phyloP scores from a whole-genome alignment of 2,329 filamentous ascomycete genomes.

The Tolypocladium album region DNA sequence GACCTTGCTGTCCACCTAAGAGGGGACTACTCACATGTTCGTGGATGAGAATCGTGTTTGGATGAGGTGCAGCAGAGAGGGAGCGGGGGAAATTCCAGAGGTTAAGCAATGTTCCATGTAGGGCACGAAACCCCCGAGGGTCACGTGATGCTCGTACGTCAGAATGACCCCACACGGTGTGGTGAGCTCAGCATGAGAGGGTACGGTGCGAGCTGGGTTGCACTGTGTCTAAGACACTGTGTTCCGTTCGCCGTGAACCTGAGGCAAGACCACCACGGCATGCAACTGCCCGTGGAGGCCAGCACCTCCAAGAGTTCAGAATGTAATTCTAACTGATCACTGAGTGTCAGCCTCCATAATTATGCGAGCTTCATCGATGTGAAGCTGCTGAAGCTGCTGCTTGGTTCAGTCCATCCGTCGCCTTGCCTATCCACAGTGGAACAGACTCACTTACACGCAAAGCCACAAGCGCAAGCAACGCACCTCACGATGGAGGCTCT shows the following conservation, averaged over 20 bases:
- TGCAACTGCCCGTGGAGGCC: background rate
- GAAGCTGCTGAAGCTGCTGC: background rate
- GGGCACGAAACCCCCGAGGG: conserved; percentile 23
- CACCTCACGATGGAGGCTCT: background rate
- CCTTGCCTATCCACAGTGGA: background rate
- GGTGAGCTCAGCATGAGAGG: background rate
- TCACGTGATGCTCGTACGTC: conserved; percentile 17
- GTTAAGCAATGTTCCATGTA: conserved; percentile 19
- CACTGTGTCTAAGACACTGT: background rate
- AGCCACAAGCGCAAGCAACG: background rate
- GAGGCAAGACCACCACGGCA: background rate
- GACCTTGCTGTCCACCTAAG: background rate
- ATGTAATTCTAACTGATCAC: background rate
- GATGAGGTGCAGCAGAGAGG: conserved; percentile 25
- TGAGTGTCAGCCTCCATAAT: background rate
- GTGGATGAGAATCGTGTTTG: conserved; percentile 34
- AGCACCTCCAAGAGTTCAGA: background rate
- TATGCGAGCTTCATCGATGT: background rate
- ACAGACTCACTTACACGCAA: background rate
- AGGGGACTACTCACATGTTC: conserved; percentile 25
- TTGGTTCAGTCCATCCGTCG: background rate
- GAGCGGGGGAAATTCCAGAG: conserved; percentile 17
- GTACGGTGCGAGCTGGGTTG: background rate
- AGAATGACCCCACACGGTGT: background rate
- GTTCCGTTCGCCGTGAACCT: background rate